Evolutionary conservation across 2,329 filamentous ascomycete genomes (phyloP).

Genomic region (Dissoconium aciculare): DNA sequence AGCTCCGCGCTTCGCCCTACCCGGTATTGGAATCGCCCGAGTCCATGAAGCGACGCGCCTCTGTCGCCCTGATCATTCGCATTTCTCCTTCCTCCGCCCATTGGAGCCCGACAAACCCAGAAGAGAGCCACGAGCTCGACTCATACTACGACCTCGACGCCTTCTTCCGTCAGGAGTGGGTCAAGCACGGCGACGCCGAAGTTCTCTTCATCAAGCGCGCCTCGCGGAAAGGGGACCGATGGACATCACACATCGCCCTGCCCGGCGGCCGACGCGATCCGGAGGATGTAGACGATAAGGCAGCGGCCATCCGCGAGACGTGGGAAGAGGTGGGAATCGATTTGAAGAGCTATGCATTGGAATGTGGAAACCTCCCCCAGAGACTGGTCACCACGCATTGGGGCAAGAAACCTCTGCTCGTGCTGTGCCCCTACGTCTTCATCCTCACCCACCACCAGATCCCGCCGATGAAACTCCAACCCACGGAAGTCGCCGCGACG

Average conservation of each 20-base stretch:
- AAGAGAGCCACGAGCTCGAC: slow-evolving; percentile 10
- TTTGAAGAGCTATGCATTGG: slow-evolving; percentile 29
- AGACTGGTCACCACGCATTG: slow-evolving; percentile 51
- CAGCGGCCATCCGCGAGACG: slow-evolving; percentile 49
- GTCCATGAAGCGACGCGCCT: slow-evolving; percentile 43
- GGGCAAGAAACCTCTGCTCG: slow-evolving; percentile 50
- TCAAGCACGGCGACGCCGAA: slow-evolving; percentile 50
- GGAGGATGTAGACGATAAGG: slow-evolving; percentile 46
- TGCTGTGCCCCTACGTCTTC: slow-evolving; percentile 54
- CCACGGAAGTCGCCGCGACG: slow-evolving; percentile 51
- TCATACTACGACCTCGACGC: slow-evolving; percentile 30
- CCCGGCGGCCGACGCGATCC: slow-evolving; percentile 54
- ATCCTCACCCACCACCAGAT: slow-evolving; percentile 42
- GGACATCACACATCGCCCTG: slow-evolving; percentile 54
- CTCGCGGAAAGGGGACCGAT: slow-evolving; percentile 48
- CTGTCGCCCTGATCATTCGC: slow-evolving; percentile 49
- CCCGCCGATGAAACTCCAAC: slow-evolving; percentile 47
- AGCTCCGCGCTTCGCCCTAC: slow-evolving; percentile 33
- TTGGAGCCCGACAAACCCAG: slow-evolving; percentile 27
- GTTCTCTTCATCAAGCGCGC: slow-evolving; percentile 58
- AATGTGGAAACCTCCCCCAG: slow-evolving; percentile 49
- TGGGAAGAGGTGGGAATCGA: slow-evolving; percentile 51
- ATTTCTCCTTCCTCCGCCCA: slow-evolving; percentile 44
- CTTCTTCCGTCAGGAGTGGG: slow-evolving; percentile 52
- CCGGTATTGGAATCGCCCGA: slow-evolving; percentile 36